phyloP scores from a whole-genome alignment of 228 moss, liverwort and hornwort species.

The Sphagnum magellanicum region DNA sequence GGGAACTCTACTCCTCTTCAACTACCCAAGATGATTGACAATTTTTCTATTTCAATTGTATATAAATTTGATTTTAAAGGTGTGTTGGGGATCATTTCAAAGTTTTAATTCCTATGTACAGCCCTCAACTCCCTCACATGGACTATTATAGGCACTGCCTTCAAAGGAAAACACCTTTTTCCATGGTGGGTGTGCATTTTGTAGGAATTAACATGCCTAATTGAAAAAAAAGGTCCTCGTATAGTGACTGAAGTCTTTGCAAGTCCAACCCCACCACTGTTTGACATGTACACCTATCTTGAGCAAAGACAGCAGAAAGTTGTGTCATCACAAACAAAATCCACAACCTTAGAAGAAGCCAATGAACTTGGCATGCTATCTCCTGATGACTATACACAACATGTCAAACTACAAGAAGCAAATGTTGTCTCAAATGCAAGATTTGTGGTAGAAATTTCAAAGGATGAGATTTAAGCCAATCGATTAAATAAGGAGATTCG shows the following conservation, averaged over 20 bases:
- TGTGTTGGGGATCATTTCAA: too few species aligned
- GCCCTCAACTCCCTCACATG: too few species aligned
- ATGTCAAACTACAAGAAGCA: not conserved
- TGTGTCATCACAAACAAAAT: conserved; percentile 1
- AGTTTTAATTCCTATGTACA: too few species aligned
- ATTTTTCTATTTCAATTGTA: too few species aligned
- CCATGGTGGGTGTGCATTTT: too few species aligned
- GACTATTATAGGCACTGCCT: too few species aligned
- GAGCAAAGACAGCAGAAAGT: conserved; percentile 34
- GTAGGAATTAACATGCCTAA: conserved; percentile 35
- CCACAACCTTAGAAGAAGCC: conserved; percentile 3
- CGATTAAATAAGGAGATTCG: conserved; percentile 34
- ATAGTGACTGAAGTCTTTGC: conserved; percentile 39
- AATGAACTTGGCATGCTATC: conserved; percentile 6
- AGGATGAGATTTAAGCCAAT: conserved; percentile 30
- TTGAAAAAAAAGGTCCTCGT: conserved; percentile 30
- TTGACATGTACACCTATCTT: conserved; percentile 48
- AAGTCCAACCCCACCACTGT: conserved; percentile 47
- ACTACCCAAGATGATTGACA: too few species aligned
- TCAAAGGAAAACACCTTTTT: too few species aligned
- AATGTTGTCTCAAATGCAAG: too few species aligned
- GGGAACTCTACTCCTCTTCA: too few species aligned
- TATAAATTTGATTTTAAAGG: too few species aligned
- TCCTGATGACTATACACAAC: not conserved
- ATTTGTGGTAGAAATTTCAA: conserved; percentile 10